Conservation (phyloP, 2,329 filamentous ascomycete species). For the Corynespora cassiicola region DNA sequence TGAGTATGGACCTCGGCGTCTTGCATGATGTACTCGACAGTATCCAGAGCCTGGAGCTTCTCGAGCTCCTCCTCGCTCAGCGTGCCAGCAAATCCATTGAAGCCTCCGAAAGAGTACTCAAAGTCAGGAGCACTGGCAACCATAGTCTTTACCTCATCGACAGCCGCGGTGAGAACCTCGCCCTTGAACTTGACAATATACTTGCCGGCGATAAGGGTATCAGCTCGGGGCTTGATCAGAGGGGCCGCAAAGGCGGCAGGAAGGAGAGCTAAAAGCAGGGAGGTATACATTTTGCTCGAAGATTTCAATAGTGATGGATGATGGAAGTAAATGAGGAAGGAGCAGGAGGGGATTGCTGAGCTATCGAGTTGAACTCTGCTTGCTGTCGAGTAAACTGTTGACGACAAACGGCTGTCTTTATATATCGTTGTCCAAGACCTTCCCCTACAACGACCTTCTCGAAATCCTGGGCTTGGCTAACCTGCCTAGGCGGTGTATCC, state of each 20-base stretch:
- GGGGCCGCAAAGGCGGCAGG: conserved; percentile 46
- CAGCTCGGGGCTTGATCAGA: conserved; percentile 38
- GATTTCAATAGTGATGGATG: conserved; percentile 3
- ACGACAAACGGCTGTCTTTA: conserved; percentile 8
- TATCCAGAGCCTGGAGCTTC: conserved; percentile 20
- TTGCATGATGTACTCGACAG: conserved; percentile 44
- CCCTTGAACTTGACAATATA: conserved; percentile 55
- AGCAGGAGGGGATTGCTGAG: conserved; percentile 1
- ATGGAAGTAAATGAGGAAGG: conserved; percentile 6
- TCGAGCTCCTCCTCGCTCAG: conserved; percentile 32
- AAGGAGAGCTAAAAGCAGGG: conserved; percentile 40
- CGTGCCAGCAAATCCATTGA: conserved; percentile 45
- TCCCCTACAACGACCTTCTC: neutral
- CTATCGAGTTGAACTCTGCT: conserved; percentile 13
- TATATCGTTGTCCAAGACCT: conserved; percentile 18
- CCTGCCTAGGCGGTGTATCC: conserved; percentile 20
- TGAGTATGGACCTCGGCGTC: conserved; percentile 35
- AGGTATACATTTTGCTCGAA: conserved; percentile 39
- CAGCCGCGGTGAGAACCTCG: conserved; percentile 23
- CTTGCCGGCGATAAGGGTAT: conserved; percentile 42
- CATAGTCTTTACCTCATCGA: conserved; percentile 25
- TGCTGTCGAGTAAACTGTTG: conserved; percentile 7
- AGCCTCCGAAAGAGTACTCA: conserved; percentile 42
- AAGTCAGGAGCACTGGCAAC: conserved; percentile 27
- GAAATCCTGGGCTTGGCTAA: conserved; percentile 5